Evolutionary conservation across 352 stramenopile genomes (phyloP).

Genomic region (Pythium coloratum): DNA sequence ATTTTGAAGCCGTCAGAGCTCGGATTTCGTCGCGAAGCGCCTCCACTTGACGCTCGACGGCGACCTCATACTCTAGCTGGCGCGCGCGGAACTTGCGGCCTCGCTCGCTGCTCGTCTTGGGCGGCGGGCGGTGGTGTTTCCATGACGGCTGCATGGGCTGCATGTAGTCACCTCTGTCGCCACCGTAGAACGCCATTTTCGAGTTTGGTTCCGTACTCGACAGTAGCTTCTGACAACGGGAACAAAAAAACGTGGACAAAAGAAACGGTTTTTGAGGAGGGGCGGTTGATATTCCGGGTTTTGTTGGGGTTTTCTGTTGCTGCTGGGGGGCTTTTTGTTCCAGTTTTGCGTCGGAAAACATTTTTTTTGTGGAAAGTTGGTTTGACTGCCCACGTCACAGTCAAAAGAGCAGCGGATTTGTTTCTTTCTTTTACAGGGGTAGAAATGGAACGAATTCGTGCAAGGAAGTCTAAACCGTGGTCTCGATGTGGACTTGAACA

Average conservation of each 20-base stretch:
- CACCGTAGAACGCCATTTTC: not conserved
- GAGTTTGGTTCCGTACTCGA: too few species aligned
- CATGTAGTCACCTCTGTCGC: not conserved
- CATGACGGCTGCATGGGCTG: not conserved
- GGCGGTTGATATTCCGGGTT: not conserved
- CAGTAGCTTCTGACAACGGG: not conserved
- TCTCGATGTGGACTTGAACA: too few species aligned
- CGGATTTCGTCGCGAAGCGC: slow-evolving; percentile 9
- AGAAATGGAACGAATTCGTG: too few species aligned
- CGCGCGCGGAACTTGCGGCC: slow-evolving; percentile 23
- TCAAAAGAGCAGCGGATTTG: not conserved
- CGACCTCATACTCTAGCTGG: slow-evolving; percentile 16
- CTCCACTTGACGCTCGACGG: not conserved
- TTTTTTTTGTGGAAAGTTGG: not conserved
- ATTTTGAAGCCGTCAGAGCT: not conserved
- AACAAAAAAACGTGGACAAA: not conserved
- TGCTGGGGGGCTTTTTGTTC: not conserved
- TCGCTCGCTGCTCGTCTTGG: slow-evolving; percentile 18
- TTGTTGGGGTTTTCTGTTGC: not conserved
- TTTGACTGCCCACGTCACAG: not conserved
- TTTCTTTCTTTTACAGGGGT: too few species aligned
- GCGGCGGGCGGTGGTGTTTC: not conserved
- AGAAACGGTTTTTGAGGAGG: not conserved
- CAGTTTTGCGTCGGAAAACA: not conserved
- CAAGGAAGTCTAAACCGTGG: too few species aligned